Conservation (phyloP, 257 asterid species). For the Solanum ossicruentum region DNA sequence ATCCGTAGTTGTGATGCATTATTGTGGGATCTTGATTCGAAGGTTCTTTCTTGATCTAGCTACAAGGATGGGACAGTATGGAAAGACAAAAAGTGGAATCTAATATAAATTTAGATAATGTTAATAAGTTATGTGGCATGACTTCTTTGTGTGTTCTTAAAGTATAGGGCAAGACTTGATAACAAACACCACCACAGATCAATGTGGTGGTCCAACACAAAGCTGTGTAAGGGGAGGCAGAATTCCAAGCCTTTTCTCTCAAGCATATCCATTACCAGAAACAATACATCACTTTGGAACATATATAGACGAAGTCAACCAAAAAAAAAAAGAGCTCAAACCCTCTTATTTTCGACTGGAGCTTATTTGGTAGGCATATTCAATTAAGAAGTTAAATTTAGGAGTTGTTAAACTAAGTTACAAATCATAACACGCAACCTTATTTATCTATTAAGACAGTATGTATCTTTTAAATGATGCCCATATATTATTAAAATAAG, state of each 20-base stretch:
- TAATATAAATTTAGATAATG: background rate
- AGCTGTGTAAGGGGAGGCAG: background rate
- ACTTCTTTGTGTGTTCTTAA: background rate
- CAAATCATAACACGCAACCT: background rate
- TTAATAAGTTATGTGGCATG: background rate
- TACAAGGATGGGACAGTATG: background rate
- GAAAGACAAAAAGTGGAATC: background rate
- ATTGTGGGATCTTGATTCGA: background rate
- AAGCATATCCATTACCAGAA: background rate
- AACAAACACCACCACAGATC: background rate
- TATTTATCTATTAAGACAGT: background rate
- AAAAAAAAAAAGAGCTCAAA: background rate
- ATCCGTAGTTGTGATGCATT: background rate
- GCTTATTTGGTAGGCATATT: background rate
- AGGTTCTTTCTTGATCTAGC: background rate
- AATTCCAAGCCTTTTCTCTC: background rate
- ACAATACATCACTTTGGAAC: background rate
- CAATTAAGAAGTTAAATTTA: background rate
- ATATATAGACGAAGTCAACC: background rate
- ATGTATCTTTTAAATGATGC: background rate
- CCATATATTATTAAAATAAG: background rate
- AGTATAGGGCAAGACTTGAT: background rate
- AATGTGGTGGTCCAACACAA: background rate
- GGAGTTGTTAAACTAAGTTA: background rate
- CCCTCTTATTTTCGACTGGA: background rate